A percentile compares a stretch with the other conserved stretches of the same genome.
Conservation (phyloP, 768 basidiomycete genomes). For the Psilocybe subaeruginosa region DNA sequence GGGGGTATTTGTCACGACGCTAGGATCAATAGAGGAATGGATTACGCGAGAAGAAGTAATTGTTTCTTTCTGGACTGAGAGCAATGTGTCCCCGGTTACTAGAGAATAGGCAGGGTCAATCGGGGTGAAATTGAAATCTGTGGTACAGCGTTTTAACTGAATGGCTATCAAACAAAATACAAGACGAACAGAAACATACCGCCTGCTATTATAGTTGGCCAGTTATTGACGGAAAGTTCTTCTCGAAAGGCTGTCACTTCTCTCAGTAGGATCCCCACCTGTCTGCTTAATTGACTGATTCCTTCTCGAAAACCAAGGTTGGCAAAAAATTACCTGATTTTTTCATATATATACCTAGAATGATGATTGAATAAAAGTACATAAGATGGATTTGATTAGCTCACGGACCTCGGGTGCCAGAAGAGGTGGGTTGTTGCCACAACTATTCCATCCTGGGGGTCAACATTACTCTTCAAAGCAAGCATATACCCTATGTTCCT, state of each 20-base stretch:
- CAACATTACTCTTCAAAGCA: constrained; percentile 53
- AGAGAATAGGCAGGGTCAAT: constrained; percentile 83
- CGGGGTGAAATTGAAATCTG: constrained; percentile 92
- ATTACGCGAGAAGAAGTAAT: constrained; percentile 72
- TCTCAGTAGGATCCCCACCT: constrained; percentile 74
- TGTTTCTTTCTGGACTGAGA: constrained; percentile 50
- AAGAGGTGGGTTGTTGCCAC: constrained; percentile 92
- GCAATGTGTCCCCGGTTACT: constrained; percentile 62
- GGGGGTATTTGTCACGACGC: constrained; percentile 34
- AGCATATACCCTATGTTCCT: constrained; percentile 82
- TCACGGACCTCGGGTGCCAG: constrained; percentile 85
- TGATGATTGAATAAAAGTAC: constrained; percentile 8
- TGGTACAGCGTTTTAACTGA: background rate
- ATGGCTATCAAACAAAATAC: background rate
- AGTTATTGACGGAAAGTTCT: constrained; percentile 44
- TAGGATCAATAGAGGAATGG: constrained; percentile 69
- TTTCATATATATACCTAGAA: constrained; percentile 78
- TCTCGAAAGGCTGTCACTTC: constrained; percentile 61
- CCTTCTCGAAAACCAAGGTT: background rate
- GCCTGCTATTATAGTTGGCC: constrained; percentile 86
- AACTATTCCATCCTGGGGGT: constrained; percentile 58
- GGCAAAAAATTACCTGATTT: constrained; percentile 54
- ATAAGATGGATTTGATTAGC: background rate
- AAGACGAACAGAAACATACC: constrained; percentile 46
- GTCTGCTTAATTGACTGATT: constrained; percentile 45